phyloP scores from a whole-genome alignment of 1,139 yeast species.

The Arxiozyma slooffiae region DNA sequence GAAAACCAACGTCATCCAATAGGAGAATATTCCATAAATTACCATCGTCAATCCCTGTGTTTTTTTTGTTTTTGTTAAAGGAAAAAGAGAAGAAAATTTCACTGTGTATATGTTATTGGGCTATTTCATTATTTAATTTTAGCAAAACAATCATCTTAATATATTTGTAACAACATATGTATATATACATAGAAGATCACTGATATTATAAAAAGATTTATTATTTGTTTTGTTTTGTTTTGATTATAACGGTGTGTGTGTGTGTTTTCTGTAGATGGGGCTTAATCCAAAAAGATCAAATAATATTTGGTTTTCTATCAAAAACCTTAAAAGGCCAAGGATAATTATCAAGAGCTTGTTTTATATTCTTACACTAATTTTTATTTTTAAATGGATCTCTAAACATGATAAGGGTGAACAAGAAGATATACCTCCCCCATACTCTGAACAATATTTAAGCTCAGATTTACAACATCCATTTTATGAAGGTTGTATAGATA shows the following conservation, averaged over 20 bases:
- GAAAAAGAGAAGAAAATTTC: background rate
- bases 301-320: background rate
- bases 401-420: background rate
- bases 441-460: slow-evolving; percentile 13
- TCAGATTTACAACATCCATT: slow-evolving; percentile 32
- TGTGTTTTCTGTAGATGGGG: background rate
- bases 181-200: background rate
- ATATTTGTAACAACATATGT: background rate
- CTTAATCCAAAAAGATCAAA: background rate
- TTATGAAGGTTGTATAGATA: slow-evolving; percentile 41
- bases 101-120: background rate
- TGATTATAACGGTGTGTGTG: background rate
- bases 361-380: background rate
- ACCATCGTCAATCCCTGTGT: no score
- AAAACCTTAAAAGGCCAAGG: background rate
- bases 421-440: background rate
- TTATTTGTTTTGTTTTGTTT: background rate
- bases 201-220: no score
- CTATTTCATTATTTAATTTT: background rate
- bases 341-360: background rate
- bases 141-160: background rate
- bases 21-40: background rate
- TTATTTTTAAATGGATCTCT: background rate
- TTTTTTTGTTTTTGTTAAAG: background rate
- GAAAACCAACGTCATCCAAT: background rate